Evolutionary conservation across 1,284 basidiomycete species (phyloP).

Genomic region (Ganoderma meredithae): DNA sequence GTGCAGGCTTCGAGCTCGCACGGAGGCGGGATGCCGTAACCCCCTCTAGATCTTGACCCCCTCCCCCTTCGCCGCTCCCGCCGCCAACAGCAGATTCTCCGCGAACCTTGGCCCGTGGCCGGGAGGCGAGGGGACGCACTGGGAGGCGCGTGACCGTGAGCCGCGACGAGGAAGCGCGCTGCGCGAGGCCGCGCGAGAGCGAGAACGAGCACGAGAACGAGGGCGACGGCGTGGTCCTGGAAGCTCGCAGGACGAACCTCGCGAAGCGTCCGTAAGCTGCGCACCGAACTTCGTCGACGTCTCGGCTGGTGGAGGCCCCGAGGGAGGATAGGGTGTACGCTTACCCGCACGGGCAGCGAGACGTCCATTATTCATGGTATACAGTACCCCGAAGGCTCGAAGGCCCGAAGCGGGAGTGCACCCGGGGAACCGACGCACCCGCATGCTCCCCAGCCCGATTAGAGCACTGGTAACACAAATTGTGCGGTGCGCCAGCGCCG

Average conservation of each 20-base stretch:
- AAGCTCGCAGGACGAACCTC: not conserved
- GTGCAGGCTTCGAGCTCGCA: not conserved
- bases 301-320: not conserved
- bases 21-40: not conserved
- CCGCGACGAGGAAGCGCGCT: not conserved
- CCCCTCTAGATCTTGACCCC: no score
- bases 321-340: not conserved
- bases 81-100: not conserved
- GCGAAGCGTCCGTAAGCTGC: not conserved
- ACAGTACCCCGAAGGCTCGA: not conserved
- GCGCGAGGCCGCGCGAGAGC: not conserved
- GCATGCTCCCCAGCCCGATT: not conserved
- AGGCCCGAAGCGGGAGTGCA: not conserved
- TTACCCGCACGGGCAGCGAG: not conserved
- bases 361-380: no score
- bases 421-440: not conserved
- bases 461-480: no score
- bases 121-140: not conserved
- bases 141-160: not conserved
- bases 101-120: not conserved
- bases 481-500: no score
- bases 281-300: not conserved
- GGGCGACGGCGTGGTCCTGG: not conserved
- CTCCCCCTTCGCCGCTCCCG: not conserved
- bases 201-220: not conserved